Evolutionary conservation across 192 early-diverging fungal species (phyloP), one percentile per base, ranked within the genome.

Genomic region (Coemansia sp.): DNA sequence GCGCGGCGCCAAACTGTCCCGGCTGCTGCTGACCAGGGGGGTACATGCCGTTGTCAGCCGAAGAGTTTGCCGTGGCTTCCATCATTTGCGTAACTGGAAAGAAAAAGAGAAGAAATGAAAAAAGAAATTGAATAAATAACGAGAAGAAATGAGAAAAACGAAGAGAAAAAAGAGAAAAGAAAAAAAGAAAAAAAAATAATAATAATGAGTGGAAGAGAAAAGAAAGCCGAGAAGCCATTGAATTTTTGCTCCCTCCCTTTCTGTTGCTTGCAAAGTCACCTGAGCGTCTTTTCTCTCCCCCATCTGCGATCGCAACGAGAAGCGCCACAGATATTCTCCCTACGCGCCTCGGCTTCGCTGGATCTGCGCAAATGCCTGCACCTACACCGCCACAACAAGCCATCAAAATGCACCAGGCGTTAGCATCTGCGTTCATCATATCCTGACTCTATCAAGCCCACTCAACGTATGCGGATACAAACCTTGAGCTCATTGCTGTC

Each of bases 301-400:
- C 20, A 53, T 65, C 51, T 67, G 36, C 4, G 32, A 67, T 38
- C 51, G 27, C 20, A 55, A 17, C 13, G 20, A 27, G 24, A 58
- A 41, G 19, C 11, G 36, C 34, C 27, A 5, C 6, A n/a, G 20
- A 8, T 10, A 31, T 41, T 31, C 45, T 45, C 22, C 17, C 19
- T 45, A 48, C 48, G 64, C 24, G 41, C 12, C 44, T 38, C 38
- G 20, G 63, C 17, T 27, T 61, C 45, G 55, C 53, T 46, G 70
- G 19, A 81, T 70, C 62, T 72, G 72, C 61, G 78, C 78, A 68
- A 81, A 67, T 7, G 64, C 70, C 60, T 81, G 78, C n/a, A 74
- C 40, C 76, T 78, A 78, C 70, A 77, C n/a, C 27, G 11, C 13
- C 48, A 20, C 50, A 51, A 24, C 27, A 24, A 12, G 27, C 40